Conservation (phyloP, 805 yeast species). For the Saccharomyces kudriavzevii region DNA sequence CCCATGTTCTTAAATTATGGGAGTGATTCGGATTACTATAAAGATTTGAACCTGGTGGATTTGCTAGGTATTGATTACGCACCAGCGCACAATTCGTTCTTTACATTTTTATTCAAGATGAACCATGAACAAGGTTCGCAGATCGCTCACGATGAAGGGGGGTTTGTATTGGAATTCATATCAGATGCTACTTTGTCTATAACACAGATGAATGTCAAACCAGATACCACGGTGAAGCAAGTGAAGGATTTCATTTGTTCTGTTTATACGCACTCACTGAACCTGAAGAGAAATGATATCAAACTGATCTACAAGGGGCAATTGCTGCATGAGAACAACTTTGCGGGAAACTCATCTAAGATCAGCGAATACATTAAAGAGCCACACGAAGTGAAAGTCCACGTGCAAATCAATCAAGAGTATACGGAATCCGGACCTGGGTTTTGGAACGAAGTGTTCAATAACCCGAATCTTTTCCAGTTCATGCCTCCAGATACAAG, state of each 20-base stretch:
- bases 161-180: slow-evolving; percentile 16
- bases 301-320: slow-evolving; percentile 25
- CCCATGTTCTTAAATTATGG: slow-evolving; percentile 9
- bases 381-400: slow-evolving; percentile 13
- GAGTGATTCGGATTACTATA: slow-evolving; percentile 9
- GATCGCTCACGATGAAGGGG: slow-evolving; percentile 4
- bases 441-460: slow-evolving; percentile 25
- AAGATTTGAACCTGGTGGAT: slow-evolving; percentile 21
- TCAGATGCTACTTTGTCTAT: slow-evolving; percentile 20
- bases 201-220: slow-evolving; percentile 15
- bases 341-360: slow-evolving; percentile 15
- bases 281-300: slow-evolving; percentile 15
- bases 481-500: slow-evolving; percentile 9
- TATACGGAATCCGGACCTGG: slow-evolving; percentile 19
- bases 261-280: slow-evolving; percentile 17
- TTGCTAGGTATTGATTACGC: slow-evolving; percentile 31
- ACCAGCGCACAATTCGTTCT: slow-evolving; percentile 24
- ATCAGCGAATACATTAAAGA: slow-evolving; percentile 15
- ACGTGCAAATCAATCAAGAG: slow-evolving; percentile 23
- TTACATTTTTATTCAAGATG: slow-evolving; percentile 26
- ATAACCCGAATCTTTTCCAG: slow-evolving; percentile 13
- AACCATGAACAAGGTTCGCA: slow-evolving; percentile 14
- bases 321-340: slow-evolving; percentile 10
- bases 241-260: slow-evolving; percentile 23
- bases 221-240: slow-evolving; percentile 20